Evolutionary conservation across 345 rosid genomes (phyloP).

Genomic region (Garcia nutans): DNA sequence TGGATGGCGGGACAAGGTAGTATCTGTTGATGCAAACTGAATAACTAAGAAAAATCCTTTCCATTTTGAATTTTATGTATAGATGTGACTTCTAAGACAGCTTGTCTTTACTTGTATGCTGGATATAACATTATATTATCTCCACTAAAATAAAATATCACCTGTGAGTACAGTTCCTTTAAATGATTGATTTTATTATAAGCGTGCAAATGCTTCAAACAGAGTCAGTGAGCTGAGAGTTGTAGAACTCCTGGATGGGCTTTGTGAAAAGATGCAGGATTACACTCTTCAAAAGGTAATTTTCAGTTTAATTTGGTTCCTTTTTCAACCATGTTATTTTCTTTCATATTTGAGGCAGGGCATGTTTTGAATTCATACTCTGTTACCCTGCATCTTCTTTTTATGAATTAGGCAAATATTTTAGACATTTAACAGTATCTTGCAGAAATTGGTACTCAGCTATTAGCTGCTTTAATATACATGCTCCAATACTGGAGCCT

Average conservation of each 20-base stretch:
- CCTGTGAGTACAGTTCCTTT: neutral
- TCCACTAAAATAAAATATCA: neutral
- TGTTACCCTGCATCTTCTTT: neutral
- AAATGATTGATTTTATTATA: neutral
- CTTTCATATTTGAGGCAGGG: neutral
- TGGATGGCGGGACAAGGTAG: neutral
- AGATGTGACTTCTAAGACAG: neutral
- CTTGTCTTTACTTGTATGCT: neutral
- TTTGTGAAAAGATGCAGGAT: constrained; percentile 91
- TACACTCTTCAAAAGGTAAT: constrained; percentile 83
- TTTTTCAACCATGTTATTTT: neutral
- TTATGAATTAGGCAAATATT: neutral
- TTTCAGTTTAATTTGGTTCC: constrained; percentile 6
- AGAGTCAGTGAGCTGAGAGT: constrained; percentile 92
- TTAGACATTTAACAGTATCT: no score
- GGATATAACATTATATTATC: neutral
- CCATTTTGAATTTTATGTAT: neutral
- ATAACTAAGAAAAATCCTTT: neutral
- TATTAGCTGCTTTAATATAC: neutral
- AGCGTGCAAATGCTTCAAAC: constrained; percentile 13
- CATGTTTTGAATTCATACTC: neutral
- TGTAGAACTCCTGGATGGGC: constrained; percentile 87
- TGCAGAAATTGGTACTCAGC: no score
- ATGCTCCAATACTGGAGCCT: neutral
- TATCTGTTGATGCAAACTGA: neutral